Evolutionary conservation across 176 grass and related monocot genomes (phyloP), one percentile per base, ranked within the genome.

Genomic region (Aegilops umbellulata): DNA sequence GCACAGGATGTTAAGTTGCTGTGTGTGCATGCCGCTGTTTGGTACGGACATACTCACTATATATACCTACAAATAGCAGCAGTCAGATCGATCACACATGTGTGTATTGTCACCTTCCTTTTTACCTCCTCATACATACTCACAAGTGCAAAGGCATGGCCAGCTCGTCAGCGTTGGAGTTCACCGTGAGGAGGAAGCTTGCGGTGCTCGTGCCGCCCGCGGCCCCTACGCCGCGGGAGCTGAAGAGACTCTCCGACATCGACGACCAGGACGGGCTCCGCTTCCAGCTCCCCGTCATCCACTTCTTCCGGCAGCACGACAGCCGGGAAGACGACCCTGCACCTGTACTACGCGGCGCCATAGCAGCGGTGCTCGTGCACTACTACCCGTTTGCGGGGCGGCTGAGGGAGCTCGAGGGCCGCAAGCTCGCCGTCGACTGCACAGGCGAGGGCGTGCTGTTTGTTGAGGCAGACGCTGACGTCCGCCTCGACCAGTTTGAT

Each of bases 381-480:
- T 63, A 63, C 23, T 63, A 63, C 60, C 60, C 60, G 34, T 23
- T 94, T 5, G 90, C 87, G 0, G 95, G 95, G 23, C 23, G 60
- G 9, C 10, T 63, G 60, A 25, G 23, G 60, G 60, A 63, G 23
- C 23, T 63, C 23, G 60, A 63, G 60, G 60, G 60, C 23, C 60
- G 60, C 60, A 63, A 63, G 23, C 60, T 63, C 23, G 23, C 60
- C 60, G 11, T 63, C 60, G 60, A 63, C 23, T 63, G 60, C 60
- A 0, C 90, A 85, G 0, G 90, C 10, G 23, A n/a, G 10, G 60
- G 23, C 23, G 23, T 62, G n/a, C 60, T 25, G 60, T 25, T 62
- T 10, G 13, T 49, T 0, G 46, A 49, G 46, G 46, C 46, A 1
- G 46, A 49, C 14, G 46, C 46, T 4, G 46, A 49, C 4, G 46